Evolutionary conservation across 1,139 yeast genomes (phyloP).

Genomic region (Saccharomyces uvarum): DNA sequence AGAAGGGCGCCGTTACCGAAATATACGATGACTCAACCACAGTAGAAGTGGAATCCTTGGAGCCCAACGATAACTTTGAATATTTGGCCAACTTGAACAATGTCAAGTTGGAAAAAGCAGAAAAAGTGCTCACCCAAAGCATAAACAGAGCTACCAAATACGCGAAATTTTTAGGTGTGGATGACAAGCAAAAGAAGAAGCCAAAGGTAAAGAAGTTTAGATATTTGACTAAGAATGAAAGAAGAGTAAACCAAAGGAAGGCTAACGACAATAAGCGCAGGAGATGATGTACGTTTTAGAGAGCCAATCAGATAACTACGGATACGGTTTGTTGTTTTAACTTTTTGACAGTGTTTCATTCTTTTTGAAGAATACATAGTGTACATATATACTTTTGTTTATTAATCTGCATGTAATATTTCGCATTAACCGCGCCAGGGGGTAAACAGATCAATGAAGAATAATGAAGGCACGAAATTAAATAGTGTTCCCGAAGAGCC

Average conservation of each 20-base stretch:
- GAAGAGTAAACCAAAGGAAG: constrained; percentile 60
- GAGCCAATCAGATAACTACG: not conserved
- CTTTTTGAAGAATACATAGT: not conserved
- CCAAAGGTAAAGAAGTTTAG: constrained; percentile 74
- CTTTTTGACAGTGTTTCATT: not conserved
- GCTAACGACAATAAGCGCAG: constrained; percentile 37
- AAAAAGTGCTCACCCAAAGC: constrained; percentile 55
- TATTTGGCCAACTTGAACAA: constrained; percentile 54
- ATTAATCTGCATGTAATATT: not conserved
- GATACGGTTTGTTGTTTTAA: not conserved
- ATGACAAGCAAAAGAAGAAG: constrained; percentile 34
- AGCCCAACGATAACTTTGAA: constrained; percentile 45
- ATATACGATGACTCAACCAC: constrained; percentile 41
- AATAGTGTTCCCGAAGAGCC: not conserved
- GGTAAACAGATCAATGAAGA: not conserved
- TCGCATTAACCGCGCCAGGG: not conserved
- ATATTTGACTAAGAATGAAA: constrained; percentile 71
- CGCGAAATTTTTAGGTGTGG: constrained; percentile 53
- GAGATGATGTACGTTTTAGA: constrained; percentile 10
- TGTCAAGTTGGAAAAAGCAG: constrained; percentile 54
- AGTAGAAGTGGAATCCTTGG: constrained; percentile 54
- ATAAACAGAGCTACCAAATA: constrained; percentile 65
- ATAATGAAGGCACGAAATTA: not conserved
- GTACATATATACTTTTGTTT: not conserved
- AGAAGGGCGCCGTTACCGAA: constrained; percentile 26